Percentiles rank a stretch among this genome's conserved stretches.
Conservation (phyloP, 768 basidiomycete genomes). For the Hypholoma sublateritium region DNA sequence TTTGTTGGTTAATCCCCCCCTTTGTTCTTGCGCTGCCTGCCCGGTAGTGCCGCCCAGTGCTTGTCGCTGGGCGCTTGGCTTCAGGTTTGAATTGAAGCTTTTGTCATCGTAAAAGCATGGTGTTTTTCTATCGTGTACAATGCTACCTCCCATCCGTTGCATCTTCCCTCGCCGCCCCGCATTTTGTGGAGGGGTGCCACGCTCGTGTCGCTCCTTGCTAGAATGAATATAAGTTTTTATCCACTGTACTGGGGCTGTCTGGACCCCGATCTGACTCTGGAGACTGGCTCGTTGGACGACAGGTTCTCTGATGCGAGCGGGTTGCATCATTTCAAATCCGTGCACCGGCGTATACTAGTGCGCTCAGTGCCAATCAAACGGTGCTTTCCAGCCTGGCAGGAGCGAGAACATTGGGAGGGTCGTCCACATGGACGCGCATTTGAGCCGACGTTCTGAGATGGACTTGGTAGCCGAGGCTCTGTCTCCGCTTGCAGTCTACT, state of each 20-base stretch:
- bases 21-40: neutral
- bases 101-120: conserved; percentile 3
- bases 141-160: conserved; percentile 2
- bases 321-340: too few species aligned
- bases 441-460: too few species aligned
- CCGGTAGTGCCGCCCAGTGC: neutral
- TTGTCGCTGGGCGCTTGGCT: too few species aligned
- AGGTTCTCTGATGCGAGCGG: too few species aligned
- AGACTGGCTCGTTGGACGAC: too few species aligned
- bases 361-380: neutral
- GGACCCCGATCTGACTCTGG: too few species aligned
- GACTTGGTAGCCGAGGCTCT: too few species aligned
- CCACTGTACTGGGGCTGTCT: neutral
- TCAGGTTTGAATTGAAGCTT: neutral
- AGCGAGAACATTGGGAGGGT: neutral
- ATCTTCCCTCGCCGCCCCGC: neutral
- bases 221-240: too few species aligned
- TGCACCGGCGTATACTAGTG: neutral
- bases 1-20: conserved; percentile 1
- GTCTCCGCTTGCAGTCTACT: too few species aligned
- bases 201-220: too few species aligned
- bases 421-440: neutral
- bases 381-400: neutral
- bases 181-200: too few species aligned
- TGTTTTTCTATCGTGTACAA: conserved; percentile 9